Evolutionary conservation across 169 alveolate species (phyloP).

Genomic region (Theileria equi): DNA sequence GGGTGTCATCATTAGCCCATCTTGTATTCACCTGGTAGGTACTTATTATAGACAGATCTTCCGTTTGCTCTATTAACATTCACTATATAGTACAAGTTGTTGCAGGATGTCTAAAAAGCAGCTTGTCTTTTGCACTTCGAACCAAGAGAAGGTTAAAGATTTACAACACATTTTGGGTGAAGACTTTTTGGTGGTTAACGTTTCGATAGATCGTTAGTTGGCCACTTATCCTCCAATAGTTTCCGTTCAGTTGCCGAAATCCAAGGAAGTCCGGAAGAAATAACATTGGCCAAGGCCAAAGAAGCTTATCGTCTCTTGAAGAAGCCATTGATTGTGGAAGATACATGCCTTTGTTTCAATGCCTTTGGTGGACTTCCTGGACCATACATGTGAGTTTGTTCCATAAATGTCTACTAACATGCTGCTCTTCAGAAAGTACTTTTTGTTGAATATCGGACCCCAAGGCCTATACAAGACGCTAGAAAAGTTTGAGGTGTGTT

Average conservation of each 20-base stretch:
- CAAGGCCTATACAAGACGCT: conserved; percentile 23
- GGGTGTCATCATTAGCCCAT: too few relatives aligned
- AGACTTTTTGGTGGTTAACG: conserved; percentile 24
- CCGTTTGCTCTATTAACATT: too few relatives aligned
- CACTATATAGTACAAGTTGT: too few relatives aligned
- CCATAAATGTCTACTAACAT: background rate
- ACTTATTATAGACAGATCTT: too few relatives aligned
- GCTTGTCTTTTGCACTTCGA: conserved; percentile 36
- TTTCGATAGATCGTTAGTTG: conserved; percentile 28
- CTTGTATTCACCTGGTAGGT: too few relatives aligned
- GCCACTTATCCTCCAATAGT: background rate
- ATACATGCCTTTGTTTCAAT: conserved; percentile 29
- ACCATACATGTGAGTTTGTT: conserved; percentile 46
- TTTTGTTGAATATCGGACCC: conserved; percentile 22
- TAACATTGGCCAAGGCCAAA: conserved; percentile 19
- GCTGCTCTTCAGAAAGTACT: conserved; percentile 37
- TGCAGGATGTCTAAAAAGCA: conserved; percentile 6
- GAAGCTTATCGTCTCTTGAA: conserved; percentile 49
- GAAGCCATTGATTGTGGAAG: conserved; percentile 60
- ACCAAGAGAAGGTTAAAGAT: conserved; percentile 26
- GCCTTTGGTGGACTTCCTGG: conserved; percentile 69
- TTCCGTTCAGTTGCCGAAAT: conserved; percentile 41
- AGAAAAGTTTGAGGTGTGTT: conserved; percentile 29
- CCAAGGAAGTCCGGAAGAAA: conserved; percentile 56
- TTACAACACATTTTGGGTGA: conserved; percentile 48